Percentiles rank a stretch among this genome's conserved stretches.
Evolutionary conservation across 192 early-diverging fungal species (phyloP).

Genomic region (Chytriomyces hyalinus): DNA sequence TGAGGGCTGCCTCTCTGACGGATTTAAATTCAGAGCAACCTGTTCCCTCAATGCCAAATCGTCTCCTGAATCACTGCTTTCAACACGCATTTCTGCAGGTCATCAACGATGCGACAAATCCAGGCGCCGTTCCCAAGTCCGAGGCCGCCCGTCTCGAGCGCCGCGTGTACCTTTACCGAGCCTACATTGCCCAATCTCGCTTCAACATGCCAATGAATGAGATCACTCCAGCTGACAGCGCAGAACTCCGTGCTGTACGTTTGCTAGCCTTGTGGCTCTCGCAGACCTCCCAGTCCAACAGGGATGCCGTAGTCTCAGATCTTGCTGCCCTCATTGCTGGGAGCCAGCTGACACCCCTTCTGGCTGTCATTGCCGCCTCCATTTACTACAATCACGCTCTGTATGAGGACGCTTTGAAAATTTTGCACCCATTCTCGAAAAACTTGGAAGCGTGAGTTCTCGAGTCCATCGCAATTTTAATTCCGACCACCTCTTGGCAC

Average conservation of each 20-base stretch:
- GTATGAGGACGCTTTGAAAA: slow-evolving; percentile 74
- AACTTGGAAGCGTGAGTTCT: slow-evolving; percentile 80
- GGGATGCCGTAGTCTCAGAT: slow-evolving; percentile 48
- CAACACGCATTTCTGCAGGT: not conserved
- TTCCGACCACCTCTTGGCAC: not conserved
- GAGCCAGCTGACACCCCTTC: slow-evolving; percentile 52
- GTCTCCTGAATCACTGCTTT: no score
- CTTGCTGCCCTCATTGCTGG: slow-evolving; percentile 54
- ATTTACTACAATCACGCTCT: slow-evolving; percentile 62
- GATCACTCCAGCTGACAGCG: slow-evolving; percentile 51
- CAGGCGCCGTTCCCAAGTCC: slow-evolving; percentile 34
- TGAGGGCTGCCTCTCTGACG: not conserved
- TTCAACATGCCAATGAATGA: slow-evolving; percentile 61
- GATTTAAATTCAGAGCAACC: no score
- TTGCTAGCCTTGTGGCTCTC: slow-evolving; percentile 56
- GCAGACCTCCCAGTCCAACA: slow-evolving; percentile 42
- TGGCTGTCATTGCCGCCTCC: slow-evolving; percentile 66
- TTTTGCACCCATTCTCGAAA: slow-evolving; percentile 70
- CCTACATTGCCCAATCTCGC: slow-evolving; percentile 80
- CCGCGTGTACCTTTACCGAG: slow-evolving; percentile 75
- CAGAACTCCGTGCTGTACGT: slow-evolving; percentile 70
- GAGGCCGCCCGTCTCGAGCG: slow-evolving; percentile 51
- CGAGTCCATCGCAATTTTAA: not conserved
- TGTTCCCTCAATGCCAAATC: no score
- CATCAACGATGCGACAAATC: slow-evolving; percentile 66